These are phyloP conservation scores for Candida glaebosa DNA, from an alignment of 805 yeast genomes.

Conservation along the genomic window DNA sequence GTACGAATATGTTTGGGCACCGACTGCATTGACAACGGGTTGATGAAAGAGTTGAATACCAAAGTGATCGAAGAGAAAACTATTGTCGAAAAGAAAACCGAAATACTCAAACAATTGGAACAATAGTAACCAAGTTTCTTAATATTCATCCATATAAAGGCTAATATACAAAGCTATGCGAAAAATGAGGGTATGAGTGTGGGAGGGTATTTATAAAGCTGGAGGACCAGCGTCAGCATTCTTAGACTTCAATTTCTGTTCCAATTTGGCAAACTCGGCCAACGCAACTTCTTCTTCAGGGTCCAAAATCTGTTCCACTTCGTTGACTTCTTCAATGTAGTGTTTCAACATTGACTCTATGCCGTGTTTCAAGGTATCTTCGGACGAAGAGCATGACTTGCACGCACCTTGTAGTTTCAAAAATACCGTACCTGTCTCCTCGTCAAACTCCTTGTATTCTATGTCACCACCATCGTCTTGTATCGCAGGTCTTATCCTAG, in stretches of 20 bases:
- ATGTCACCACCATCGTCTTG: slow-evolving; percentile 78
- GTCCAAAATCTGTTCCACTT: slow-evolving; percentile 69
- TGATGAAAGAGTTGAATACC: slow-evolving; percentile 28
- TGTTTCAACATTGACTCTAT: slow-evolving; percentile 69
- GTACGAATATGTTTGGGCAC: slow-evolving; percentile 30
- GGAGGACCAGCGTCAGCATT: slow-evolving; percentile 22
- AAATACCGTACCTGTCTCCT: slow-evolving; percentile 54
- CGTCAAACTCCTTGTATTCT: slow-evolving; percentile 56
- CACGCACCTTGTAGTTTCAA: slow-evolving; percentile 67
- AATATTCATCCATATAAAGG: neutral
- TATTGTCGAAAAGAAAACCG: slow-evolving; percentile 11
- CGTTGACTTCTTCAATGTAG: slow-evolving; percentile 64
- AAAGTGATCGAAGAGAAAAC: slow-evolving; percentile 19
- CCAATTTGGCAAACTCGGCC: slow-evolving; percentile 81
- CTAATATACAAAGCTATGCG: neutral
- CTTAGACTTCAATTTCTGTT: slow-evolving; percentile 37
- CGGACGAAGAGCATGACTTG: slow-evolving; percentile 65
- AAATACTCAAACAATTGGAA: slow-evolving; percentile 14
- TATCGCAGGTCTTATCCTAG: slow-evolving; percentile 69
- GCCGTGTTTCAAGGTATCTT: slow-evolving; percentile 64
- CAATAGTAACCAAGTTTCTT: no score
- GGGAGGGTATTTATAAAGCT: slow-evolving; percentile 20
- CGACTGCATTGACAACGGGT: slow-evolving; percentile 36
- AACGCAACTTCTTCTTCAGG: slow-evolving; percentile 72
- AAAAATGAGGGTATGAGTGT: no score